Percentiles rank a stretch among this genome's conserved stretches.
Conservation (phyloP, 257 asterid genomes). For the Plantago ovata region DNA sequence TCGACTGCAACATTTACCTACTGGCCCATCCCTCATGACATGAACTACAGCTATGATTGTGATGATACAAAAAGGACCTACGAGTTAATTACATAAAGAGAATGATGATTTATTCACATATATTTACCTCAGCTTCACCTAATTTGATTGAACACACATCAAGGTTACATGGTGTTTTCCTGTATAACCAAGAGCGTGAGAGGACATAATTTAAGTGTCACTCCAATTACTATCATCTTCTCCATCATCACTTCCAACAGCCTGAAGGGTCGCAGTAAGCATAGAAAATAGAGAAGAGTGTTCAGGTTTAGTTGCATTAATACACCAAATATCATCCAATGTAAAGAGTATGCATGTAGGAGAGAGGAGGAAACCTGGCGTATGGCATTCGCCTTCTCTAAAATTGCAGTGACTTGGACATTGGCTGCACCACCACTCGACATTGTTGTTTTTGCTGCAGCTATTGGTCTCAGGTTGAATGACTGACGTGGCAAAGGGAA, state of each 20-base stretch:
- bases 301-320: background rate
- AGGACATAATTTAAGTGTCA: constrained; percentile 28
- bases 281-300: constrained; percentile 12
- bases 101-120: constrained; percentile 27
- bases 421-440: constrained; percentile 43
- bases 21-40: background rate
- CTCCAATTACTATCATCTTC: constrained; percentile 58
- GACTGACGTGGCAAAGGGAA: constrained; percentile 44
- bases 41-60: background rate
- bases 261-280: constrained; percentile 41
- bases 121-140: constrained; percentile 21
- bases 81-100: constrained; percentile 20
- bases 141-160: constrained; percentile 9
- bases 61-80: constrained; percentile 22
- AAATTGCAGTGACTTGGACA: constrained; percentile 72
- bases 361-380: constrained; percentile 62
- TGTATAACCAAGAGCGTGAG: background rate
- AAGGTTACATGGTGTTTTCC: background rate
- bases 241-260: constrained; percentile 78
- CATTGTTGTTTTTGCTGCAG: constrained; percentile 40
- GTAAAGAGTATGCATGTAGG: background rate
- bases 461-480: constrained; percentile 71
- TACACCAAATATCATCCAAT: background rate
- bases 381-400: constrained; percentile 84
- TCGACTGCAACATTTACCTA: no score